Evolutionary conservation across 2,329 filamentous ascomycete genomes (phyloP).

Genomic region (Zymoseptoria ardabiliae): DNA sequence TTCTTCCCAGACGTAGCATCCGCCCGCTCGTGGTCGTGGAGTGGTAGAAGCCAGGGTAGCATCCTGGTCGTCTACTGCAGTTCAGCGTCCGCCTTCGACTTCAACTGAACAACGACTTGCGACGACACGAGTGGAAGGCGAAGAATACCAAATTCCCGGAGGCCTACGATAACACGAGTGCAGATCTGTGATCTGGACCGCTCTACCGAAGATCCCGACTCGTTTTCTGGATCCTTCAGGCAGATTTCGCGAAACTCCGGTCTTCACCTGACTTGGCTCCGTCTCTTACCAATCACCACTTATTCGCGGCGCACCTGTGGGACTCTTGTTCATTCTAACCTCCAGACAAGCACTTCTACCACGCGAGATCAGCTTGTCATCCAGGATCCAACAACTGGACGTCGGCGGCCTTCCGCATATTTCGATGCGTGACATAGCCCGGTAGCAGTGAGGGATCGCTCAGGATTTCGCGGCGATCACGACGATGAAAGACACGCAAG

Average conservation of each 20-base stretch:
- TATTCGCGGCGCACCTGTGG: not conserved
- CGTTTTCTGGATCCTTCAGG: not conserved
- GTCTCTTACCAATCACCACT: not conserved
- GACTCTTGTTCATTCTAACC: not conserved
- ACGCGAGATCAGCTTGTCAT: not conserved
- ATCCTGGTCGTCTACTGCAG: not conserved
- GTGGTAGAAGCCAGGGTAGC: not conserved
- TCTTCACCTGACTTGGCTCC: not conserved
- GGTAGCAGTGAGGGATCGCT: not conserved
- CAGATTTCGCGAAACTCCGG: not conserved
- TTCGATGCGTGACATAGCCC: not conserved
- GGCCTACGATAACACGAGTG: not conserved
- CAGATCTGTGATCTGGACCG: not conserved
- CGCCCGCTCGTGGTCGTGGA: not conserved
- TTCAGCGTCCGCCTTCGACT: not conserved
- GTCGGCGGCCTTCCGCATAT: not conserved
- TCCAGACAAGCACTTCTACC: not conserved
- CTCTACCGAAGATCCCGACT: not conserved
- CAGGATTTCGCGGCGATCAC: constrained; percentile 4
- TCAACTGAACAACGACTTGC: not conserved
- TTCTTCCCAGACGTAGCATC: not conserved
- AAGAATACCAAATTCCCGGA: not conserved
- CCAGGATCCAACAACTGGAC: not conserved
- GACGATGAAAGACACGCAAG: constrained; percentile 1
- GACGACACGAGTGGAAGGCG: not conserved